Evolutionary conservation across 2,329 filamentous ascomycete genomes (phyloP), one percentile per base, ranked within the genome.

Genomic region (Alternaria sp.): DNA sequence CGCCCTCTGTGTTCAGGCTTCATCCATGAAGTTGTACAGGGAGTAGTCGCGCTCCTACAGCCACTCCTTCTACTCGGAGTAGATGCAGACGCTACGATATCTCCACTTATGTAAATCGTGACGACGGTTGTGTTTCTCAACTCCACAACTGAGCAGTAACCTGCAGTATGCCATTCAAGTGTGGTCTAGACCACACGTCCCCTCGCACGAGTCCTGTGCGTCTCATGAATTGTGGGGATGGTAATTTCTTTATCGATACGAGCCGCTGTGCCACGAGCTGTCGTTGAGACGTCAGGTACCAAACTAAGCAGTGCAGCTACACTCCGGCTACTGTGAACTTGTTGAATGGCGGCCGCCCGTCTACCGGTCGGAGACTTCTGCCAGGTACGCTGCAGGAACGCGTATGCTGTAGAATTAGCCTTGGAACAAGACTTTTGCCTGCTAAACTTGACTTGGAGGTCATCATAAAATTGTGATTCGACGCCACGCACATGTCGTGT

Each of bases 181-280:
- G 47, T 54, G 49, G 49, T 62, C 55, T 49, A 59, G 47, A 33
- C 57, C 57, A 49, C 43, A 44, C 41, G 43, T 25, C 10, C 49
- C 23, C 37, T 58, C 30, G 41, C 23, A 37, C 15, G n/a, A 37
- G 23, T 37, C 49, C 37, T 25, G 21, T 41, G 30, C 43, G 30
- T 55, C 37, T 63, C 43, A 63, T 23, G 43, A 63, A 63, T 14
- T 46, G 56, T 55, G 50, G 56, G 26, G 50, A 41, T 14, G 15
- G 18, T n/a, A 37, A 53, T 45, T n/a, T 50, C 45, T 3, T 23
- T 58, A 58, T 58, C 55, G 45, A 58, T 50, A 58, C 55, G 20
- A 26, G 26, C 54, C 43, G 54, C 30, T 26, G 54, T 47, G 18
- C 26, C 44, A 37, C 21, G 20, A 37, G 7, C 21, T 49, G 28